Percentiles rank a stretch among this genome's conserved stretches.
phyloP scores from a whole-genome alignment of 2,329 filamentous ascomycete species.

The Fusarium pilosicola region DNA sequence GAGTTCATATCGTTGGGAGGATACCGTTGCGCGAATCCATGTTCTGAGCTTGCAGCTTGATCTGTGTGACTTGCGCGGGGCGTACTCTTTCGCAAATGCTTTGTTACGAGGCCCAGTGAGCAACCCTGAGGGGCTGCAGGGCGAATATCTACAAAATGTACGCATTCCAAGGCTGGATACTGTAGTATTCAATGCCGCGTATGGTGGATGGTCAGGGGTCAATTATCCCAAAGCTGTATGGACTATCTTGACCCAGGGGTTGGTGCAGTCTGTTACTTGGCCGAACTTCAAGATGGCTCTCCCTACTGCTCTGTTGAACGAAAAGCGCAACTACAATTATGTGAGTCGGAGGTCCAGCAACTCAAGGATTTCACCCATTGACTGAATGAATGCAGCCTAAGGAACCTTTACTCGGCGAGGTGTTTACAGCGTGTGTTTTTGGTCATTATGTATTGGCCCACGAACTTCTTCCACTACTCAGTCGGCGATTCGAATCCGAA shows the following conservation, averaged over 20 bases:
- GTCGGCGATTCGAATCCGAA: slow-evolving; percentile 54
- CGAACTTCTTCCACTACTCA: slow-evolving; percentile 79
- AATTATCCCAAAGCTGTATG: slow-evolving; percentile 71
- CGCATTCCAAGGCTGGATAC: slow-evolving; percentile 78
- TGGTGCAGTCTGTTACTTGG: slow-evolving; percentile 76
- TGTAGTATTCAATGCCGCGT: slow-evolving; percentile 86
- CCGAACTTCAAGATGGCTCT: slow-evolving; percentile 78
- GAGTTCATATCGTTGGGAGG: slow-evolving; percentile 47
- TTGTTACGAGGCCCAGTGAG: slow-evolving; percentile 57
- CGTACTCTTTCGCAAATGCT: slow-evolving; percentile 60
- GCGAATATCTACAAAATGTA: slow-evolving; percentile 54
- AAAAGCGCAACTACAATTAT: slow-evolving; percentile 50
- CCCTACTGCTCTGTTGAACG: slow-evolving; percentile 56
- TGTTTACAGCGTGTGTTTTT: slow-evolving; percentile 94
- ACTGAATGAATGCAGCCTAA: slow-evolving; percentile 55
- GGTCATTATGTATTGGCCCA: slow-evolving; percentile 93
- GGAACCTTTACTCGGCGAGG: slow-evolving; percentile 73
- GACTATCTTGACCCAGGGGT: slow-evolving; percentile 65
- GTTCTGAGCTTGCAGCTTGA: slow-evolving; percentile 68
- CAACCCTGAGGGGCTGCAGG: slow-evolving; percentile 54
- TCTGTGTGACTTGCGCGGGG: slow-evolving; percentile 65
- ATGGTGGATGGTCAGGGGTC: slow-evolving; percentile 86
- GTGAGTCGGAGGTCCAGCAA: slow-evolving; percentile 36
- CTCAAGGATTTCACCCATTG: neutral
- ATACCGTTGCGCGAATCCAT: slow-evolving; percentile 63